Conservation (phyloP, 2,329 filamentous ascomycete genomes). For the Thielaviopsis musarum region DNA sequence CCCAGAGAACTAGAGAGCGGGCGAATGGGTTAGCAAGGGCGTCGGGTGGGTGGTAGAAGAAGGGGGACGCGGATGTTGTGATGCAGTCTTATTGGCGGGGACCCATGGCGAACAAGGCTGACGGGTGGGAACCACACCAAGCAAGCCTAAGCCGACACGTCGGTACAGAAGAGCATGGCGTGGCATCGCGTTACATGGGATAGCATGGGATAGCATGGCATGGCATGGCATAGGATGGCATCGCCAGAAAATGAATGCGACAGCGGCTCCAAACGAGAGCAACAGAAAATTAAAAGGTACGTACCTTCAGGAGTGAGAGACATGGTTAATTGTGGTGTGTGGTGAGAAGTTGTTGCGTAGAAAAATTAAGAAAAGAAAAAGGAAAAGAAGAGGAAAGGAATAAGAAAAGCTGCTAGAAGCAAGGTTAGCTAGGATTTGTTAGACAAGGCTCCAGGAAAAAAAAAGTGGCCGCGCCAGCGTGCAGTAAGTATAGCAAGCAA, state of each 20-base stretch:
- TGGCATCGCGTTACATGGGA: background rate
- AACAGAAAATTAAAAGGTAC: conserved; percentile 12
- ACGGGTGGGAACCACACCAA: too few relatives aligned
- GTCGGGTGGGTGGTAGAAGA: background rate
- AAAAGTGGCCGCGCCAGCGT: background rate
- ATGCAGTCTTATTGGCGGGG: background rate
- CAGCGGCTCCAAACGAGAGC: background rate
- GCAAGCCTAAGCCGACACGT: background rate
- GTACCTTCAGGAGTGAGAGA: conserved; percentile 24
- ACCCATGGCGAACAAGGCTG: background rate
- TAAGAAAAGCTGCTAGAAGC: background rate
- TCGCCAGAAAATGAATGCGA: background rate
- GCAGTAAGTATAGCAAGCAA: background rate
- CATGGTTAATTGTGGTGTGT: conserved; percentile 10
- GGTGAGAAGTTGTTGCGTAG: background rate
- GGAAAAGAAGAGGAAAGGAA: background rate
- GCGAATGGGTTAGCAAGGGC: background rate
- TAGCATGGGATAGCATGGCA: background rate
- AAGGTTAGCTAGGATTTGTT: background rate
- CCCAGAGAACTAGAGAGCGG: conserved; percentile 65
- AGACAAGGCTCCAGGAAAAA: background rate
- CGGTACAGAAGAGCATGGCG: background rate
- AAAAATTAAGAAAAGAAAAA: background rate
- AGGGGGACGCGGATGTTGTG: background rate
- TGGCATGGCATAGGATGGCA: background rate